Evolutionary conservation across 495 filamentous ascomycete species (phyloP), one percentile per base, ranked within the genome.

Genomic region (Podospora pseudopauciseta): DNA sequence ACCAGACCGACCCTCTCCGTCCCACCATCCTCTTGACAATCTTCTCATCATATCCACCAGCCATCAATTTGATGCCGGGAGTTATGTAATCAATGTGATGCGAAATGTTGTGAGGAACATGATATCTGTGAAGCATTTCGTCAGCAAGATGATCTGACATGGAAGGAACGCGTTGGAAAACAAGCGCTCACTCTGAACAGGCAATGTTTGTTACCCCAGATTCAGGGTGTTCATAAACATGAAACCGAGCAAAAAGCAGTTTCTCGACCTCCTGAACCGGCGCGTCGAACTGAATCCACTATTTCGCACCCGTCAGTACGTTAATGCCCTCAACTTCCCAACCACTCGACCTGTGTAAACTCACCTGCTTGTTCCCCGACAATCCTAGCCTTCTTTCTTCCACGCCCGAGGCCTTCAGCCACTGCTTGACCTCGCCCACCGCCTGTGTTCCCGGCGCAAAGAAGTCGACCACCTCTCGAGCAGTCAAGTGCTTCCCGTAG

Each of bases 11-110:
- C 30, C 4, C 30, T 65, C 68, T 30, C 30, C 57, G 60, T 1
- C 32, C 66, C 5, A 65, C 15, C 69, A 63, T 65, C 16, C 62
- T 23, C 65, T 68, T 75, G n/a, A 44, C 27, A 9, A 69, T 39
- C 20, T 68, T 63, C 27, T 69, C 69, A 2, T 68, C 65, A 26
- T 56, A 62, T 2, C 67, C 69, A 11, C 63, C 61, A 2, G 72
- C 63, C 56, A 71, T 65, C 44, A 84, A 72, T 62, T 82, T 84
- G 69, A 86, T 78, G 15, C 85, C 85, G 0, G 86, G 86, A 0
- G 82, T 88, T 44, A 88, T 80, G 67, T 86, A 87, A 76, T 90
- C 87, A 30, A 89, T 78, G 68, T 89, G 85, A 3, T 76, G 71
- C 23, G 80, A 80, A 19, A 89, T 68, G 56, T 84, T 79, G 16